Base-by-base conservation (phyloP, 805 yeast genomes). In the Wickerhamiella sorbophila region DNA sequence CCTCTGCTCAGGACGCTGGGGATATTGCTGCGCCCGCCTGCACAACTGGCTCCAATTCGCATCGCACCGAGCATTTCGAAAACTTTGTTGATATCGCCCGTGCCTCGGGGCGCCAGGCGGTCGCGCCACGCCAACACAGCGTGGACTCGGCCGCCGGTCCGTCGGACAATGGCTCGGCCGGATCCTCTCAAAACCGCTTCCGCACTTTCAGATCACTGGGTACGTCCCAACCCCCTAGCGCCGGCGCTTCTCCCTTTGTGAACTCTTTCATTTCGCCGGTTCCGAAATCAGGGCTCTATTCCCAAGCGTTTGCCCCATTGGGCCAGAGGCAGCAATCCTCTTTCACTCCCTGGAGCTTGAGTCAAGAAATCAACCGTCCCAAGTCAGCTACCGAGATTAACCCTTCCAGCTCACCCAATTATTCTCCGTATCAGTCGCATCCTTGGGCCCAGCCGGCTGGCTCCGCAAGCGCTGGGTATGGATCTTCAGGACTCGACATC, bases 321-420 rank as follows among this genome's bases (percentile, higher is more conserved):
- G 48, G 42, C 39, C 44, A 35, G 38, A 37, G 45, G 26, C 42
- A 44, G 12, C 48, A 41, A 5, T 41, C 42, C 3, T 47, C 50
- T 24, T 41, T 46, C 22, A 52, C 51, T 8, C 57, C 57, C 15
- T 51, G 55, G 55, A 45, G 50, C 17, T 17, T 33, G 29, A 39
- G 41, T 38, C 47, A 47, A 22, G 55, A 51, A 27, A 53, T 54
- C 35, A 45, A 41, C 21, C 52, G 58, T 5, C 58, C 58, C 21
- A 52, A 52, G 32, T 42, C 50, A 17, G 57, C 58, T 4, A 38
- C 56, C 9, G 55, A 46, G 22, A 27, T 31, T 16, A 24, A 24
- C 12, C 15, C 43, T 12, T 21, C 37, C 17, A 21, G 22, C 27
- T 34, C 37, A 5, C 37, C 37, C 22, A 18, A 24, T 20, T 34